phyloP scores from a whole-genome alignment of 2,329 filamentous ascomycete genomes.

The Pseudonectria foliicola region DNA sequence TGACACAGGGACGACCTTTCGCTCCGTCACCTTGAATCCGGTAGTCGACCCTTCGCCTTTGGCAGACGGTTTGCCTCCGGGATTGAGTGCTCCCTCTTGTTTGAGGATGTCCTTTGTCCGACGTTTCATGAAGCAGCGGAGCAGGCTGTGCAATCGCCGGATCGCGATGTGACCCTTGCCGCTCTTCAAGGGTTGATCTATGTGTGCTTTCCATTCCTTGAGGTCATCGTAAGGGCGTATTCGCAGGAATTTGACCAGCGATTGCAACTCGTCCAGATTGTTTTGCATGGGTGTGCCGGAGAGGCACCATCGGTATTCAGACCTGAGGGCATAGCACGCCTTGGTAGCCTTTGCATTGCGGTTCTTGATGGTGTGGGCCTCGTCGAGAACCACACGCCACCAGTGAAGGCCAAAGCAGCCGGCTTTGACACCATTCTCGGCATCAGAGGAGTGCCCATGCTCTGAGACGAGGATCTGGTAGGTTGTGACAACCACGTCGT shows the following conservation, averaged over 20 bases:
- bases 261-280: conserved; percentile 93
- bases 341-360: conserved; percentile 92
- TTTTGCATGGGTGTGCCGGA: conserved; percentile 98
- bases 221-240: conserved; percentile 89
- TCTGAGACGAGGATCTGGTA: conserved; percentile 95
- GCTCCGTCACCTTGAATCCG: conserved; percentile 84
- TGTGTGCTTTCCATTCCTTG: conserved; percentile 82
- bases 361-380: conserved; percentile 98
- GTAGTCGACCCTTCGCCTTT: conserved; percentile 48
- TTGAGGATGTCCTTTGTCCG: conserved; percentile 96
- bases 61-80: conserved; percentile 56
- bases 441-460: conserved; percentile 61
- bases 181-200: conserved; percentile 82
- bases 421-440: conserved; percentile 55
- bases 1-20: conserved; percentile 75
- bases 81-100: conserved; percentile 71
- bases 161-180: conserved; percentile 87
- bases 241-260: conserved; percentile 82
- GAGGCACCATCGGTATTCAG: conserved; percentile 91
- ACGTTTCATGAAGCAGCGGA: conserved; percentile 97
- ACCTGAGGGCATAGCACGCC: conserved; percentile 76
- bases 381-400: conserved; percentile 93
- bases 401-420: conserved; percentile 89
- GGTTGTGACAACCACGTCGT: conserved; percentile 94
- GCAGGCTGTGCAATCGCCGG: conserved; percentile 70